Conservation (phyloP, 164 flowering plant species). For the grape (Vitis vinifera) region ASM3070453v1 NC_081805.1:9717001-9717500, state of each 20-base stretch:
- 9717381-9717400: slow-evolving; percentile 82
- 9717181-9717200: slow-evolving; percentile 81
- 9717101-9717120: neutral
- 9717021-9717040: slow-evolving; percentile 80
- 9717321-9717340: slow-evolving; percentile 67
- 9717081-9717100: neutral
- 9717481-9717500: slow-evolving; percentile 54
- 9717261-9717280: neutral
- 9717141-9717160: slow-evolving; percentile 88
- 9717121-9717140: slow-evolving; percentile 52
- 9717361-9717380: slow-evolving; percentile 89
- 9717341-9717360: slow-evolving; percentile 86
- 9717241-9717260: neutral
- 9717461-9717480: neutral
- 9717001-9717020: slow-evolving; percentile 85
- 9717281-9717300: neutral
- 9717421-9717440: neutral
- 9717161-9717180: slow-evolving; percentile 74
- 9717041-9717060: slow-evolving; percentile 99
- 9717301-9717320: neutral
- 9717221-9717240: slow-evolving; percentile 84
- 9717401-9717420: slow-evolving; percentile 88
- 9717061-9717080: slow-evolving; percentile 3
- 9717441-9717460: neutral
- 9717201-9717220: slow-evolving; percentile 91